These are phyloP conservation scores for Hymenoscyphus scutula DNA, from an alignment of 2,329 filamentous ascomycete species.

Conservation along the genomic window DNA sequence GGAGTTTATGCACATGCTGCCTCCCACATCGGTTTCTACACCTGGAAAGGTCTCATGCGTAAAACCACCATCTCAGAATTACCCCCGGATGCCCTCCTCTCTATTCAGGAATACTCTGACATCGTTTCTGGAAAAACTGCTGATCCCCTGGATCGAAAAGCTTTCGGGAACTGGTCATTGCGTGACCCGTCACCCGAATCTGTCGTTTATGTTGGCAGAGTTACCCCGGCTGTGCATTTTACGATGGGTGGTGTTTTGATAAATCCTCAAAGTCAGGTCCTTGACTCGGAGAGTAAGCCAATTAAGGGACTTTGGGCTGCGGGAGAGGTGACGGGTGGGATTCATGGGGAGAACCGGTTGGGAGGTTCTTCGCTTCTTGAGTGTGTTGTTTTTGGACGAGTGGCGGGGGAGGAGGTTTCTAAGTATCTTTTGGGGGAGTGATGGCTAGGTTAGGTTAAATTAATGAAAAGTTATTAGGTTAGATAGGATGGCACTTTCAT, in stretches of 20 bases:
- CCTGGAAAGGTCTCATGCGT: conserved; percentile 58
- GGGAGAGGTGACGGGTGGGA: conserved; percentile 62
- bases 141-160: conserved; percentile 48
- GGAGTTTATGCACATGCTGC: conserved; percentile 51
- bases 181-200: conserved; percentile 47
- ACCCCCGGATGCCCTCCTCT: conserved; percentile 38
- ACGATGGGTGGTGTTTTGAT: conserved; percentile 65
- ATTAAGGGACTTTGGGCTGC: conserved; percentile 60
- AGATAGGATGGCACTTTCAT: no score
- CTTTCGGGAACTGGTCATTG: conserved; percentile 58
- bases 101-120: conserved; percentile 50
- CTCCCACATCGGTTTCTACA: conserved; percentile 60
- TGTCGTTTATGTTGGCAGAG: conserved; percentile 55
- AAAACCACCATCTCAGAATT: conserved; percentile 55
- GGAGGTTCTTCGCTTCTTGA: conserved; percentile 61
- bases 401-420: conserved; percentile 25
- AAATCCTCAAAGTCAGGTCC: conserved; percentile 50
- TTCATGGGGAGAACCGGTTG: conserved; percentile 62
- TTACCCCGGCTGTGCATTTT: conserved; percentile 64
- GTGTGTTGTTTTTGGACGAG: conserved; percentile 62
- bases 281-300: conserved; percentile 42
- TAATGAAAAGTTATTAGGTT: no score
- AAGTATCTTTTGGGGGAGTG: neutral
- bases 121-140: conserved; percentile 40
- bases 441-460: no score